Base-by-base conservation (phyloP, 2,329 filamentous ascomycete species). In the Dryadomyces quercus-mongolicae region DNA sequence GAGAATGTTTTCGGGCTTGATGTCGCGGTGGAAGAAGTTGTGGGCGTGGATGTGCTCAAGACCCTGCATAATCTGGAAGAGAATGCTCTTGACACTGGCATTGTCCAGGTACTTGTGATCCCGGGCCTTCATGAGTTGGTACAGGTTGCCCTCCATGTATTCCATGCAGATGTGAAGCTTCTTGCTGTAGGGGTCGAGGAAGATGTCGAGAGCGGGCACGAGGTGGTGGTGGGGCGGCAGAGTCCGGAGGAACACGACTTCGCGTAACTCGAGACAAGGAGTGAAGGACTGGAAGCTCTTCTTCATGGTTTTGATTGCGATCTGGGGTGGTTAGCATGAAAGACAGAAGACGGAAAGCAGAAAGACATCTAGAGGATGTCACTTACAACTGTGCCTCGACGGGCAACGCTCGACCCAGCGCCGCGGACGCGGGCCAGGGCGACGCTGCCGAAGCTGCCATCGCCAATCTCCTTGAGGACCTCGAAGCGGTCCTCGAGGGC, bases 261-360 rank as follows among this genome's bases (percentile, higher is more conserved):
- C 93, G 58, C 93, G 85, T 53, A 98, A 80, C 70, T 98, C 93
- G 59, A 96, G 73, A 68, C 93, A 98, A 52, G 90, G 86, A 16
- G 81, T 74, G 66, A 96, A 90, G 1, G 88, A 95, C 63, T 97
- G 91, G 64, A 97, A 98, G 0, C 86, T 91, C 80, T 98, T 98
- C 78, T 98, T 98, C 93, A 98, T 98, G 6, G 93, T 97, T 73
- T 98, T 98, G 73, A 98, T 96, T 46, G 93, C 93, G 64, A 98
- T 87, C 93, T 97, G 61, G 3, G 16, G 8, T 2, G 3, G 34
- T 8, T 15, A 20, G 21, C n/a, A n/a, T n/a, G n/a, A n/a, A n/a
- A 21, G 12, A 13, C 54, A 45, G n/a, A n/a, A n/a, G n/a, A n/a
- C n/a, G n/a, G n/a, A n/a, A n/a, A n/a, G n/a, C n/a, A n/a, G n/a